A percentile compares a stretch with the other conserved stretches of the same genome.
These are phyloP conservation scores for Cardiosporidium cionae DNA, from an alignment of 169 alveolate genomes.

Conservation along the genomic window DNA sequence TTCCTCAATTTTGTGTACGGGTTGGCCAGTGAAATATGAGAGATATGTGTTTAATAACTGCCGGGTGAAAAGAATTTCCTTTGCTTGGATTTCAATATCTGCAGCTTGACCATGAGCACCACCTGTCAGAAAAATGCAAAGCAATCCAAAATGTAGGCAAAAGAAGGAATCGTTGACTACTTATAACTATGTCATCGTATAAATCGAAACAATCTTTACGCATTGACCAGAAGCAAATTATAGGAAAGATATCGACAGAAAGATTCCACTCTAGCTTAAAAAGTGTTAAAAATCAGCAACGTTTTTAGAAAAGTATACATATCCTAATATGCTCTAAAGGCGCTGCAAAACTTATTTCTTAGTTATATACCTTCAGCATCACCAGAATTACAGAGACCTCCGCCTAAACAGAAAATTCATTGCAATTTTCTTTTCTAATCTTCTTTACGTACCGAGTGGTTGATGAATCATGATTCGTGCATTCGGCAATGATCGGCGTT, in stretches of 20 bases:
- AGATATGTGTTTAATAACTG: constrained; percentile 57
- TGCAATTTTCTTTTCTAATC: no score
- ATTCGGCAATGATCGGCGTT: constrained; percentile 66
- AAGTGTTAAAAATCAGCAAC: neutral
- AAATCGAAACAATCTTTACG: no score
- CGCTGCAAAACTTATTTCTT: no score
- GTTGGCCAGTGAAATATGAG: constrained; percentile 58
- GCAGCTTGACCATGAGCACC: constrained; percentile 75
- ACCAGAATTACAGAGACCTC: no score
- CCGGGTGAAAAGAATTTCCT: constrained; percentile 62
- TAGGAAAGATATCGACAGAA: neutral
- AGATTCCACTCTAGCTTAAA: neutral
- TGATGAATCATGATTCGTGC: constrained; percentile 76
- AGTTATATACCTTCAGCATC: no score
- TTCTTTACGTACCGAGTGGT: constrained; percentile 59
- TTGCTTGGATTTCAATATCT: constrained; percentile 75
- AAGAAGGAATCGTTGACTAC: neutral
- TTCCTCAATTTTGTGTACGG: constrained; percentile 30
- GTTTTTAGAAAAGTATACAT: no score
- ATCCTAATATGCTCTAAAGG: no score
- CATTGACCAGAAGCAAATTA: no score
- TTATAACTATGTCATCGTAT: no score
- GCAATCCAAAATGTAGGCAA: neutral
- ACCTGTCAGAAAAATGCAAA: neutral
- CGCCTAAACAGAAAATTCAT: no score